Evolutionary conservation across 192 early-diverging fungal genomes (phyloP).

Genomic region (Backusella circina): DNA sequence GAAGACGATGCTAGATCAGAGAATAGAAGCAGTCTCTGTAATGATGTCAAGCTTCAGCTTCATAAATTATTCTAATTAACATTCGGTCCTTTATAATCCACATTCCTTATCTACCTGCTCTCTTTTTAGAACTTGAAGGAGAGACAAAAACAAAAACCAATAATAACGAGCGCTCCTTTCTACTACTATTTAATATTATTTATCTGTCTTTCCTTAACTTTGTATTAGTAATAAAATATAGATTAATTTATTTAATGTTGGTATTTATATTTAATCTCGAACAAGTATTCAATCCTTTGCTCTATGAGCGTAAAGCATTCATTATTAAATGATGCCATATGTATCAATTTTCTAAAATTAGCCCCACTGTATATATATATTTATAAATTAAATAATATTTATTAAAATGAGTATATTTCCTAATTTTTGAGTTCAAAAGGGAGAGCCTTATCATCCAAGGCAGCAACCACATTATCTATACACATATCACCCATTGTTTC

Average conservation of each 20-base stretch:
- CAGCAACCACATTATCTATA: slow-evolving; percentile 68
- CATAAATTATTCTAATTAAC: slow-evolving; percentile 8
- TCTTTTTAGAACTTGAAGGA: background rate
- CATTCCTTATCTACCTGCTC: background rate
- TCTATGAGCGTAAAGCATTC: no score
- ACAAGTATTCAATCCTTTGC: no score
- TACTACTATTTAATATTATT: background rate
- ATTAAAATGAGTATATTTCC: background rate
- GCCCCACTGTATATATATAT: background rate
- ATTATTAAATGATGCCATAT: no score
- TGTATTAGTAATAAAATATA: background rate
- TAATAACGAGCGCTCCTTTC: background rate
- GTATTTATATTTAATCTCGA: background rate
- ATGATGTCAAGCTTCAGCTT: background rate
- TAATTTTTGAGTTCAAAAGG: slow-evolving; percentile 18
- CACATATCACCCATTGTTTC: slow-evolving; percentile 76
- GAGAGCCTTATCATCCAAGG: slow-evolving; percentile 48
- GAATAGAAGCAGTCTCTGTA: background rate
- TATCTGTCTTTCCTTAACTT: background rate
- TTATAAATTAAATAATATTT: background rate
- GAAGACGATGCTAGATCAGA: background rate
- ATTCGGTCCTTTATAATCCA: background rate
- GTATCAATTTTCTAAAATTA: no score
- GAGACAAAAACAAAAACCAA: background rate
- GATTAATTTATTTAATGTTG: background rate